phyloP scores from a whole-genome alignment of 2,329 filamentous ascomycete species.

The Aspergillus thermomutatus region DNA sequence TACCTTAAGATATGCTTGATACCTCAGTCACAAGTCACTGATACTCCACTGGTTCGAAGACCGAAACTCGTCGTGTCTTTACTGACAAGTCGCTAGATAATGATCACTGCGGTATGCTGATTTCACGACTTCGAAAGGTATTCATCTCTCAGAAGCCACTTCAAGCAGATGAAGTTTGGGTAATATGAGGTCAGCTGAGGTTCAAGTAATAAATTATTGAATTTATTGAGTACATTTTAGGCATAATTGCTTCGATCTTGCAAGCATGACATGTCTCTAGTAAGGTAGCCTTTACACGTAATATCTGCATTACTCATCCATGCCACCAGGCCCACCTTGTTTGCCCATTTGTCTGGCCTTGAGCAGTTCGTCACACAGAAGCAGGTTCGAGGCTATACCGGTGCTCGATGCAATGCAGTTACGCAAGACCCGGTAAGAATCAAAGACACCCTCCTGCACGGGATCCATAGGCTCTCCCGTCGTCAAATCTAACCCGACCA shows the following conservation, averaged over 20 bases:
- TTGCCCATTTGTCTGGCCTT: slow-evolving; percentile 92
- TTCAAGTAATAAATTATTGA: background rate
- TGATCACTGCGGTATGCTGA: background rate
- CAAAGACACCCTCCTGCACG: slow-evolving; percentile 84
- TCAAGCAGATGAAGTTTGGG: background rate
- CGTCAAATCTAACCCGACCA: slow-evolving; percentile 80
- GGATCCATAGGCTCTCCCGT: slow-evolving; percentile 95
- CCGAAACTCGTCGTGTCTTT: background rate
- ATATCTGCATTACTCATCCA: slow-evolving; percentile 37
- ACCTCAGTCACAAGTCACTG: background rate
- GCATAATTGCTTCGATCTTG: slow-evolving; percentile 20
- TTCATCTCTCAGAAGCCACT: background rate
- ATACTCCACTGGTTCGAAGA: background rate
- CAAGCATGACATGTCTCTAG: slow-evolving; percentile 15
- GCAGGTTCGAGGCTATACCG: slow-evolving; percentile 89
- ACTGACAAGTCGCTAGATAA: background rate
- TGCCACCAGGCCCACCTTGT: slow-evolving; percentile 40
- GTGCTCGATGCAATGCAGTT: slow-evolving; percentile 93
- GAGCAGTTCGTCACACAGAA: slow-evolving; percentile 94
- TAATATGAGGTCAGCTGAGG: background rate
- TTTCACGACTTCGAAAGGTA: background rate
- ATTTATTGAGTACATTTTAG: slow-evolving; percentile 18
- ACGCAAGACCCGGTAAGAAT: slow-evolving; percentile 90
- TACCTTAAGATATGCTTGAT: background rate
- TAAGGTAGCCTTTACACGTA: slow-evolving; percentile 18